Evolutionary conservation across 2,329 filamentous ascomycete species (phyloP).

Genomic region (Helotiales sp.): DNA sequence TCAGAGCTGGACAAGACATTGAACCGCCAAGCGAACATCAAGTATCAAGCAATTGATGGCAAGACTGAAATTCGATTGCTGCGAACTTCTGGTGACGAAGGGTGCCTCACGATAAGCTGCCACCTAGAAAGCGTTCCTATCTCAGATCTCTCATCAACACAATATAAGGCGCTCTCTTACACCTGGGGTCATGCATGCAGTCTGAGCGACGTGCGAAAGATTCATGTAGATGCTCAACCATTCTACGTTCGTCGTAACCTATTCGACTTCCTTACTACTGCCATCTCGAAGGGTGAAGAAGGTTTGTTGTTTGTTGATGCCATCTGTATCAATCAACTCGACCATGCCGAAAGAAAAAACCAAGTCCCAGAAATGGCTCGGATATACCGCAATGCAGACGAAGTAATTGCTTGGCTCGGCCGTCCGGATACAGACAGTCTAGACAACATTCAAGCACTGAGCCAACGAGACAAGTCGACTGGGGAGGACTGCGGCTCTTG

Average conservation of each 20-base stretch:
- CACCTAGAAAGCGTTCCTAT: background rate
- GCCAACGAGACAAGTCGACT: background rate
- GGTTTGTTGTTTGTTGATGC: constrained; percentile 6
- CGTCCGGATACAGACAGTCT: background rate
- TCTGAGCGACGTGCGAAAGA: background rate
- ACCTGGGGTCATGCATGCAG: constrained; percentile 1
- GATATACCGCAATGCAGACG: background rate
- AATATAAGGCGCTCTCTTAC: constrained; percentile 11
- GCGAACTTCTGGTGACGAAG: background rate
- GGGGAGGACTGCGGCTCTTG: background rate
- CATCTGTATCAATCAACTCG: constrained; percentile 5
- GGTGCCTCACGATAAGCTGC: background rate
- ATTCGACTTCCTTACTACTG: background rate
- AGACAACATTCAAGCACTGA: background rate
- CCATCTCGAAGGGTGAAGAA: background rate
- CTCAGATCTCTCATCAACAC: background rate
- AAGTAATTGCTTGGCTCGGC: background rate
- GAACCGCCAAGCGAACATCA: constrained; percentile 16
- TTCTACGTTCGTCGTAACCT: constrained; percentile 4
- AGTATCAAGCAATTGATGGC: constrained; percentile 1
- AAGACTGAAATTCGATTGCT: background rate
- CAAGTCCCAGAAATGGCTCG: background rate
- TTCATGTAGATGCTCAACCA: background rate
- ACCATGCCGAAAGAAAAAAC: background rate
- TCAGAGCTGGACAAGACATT: constrained; percentile 3